Base-by-base conservation (phyloP, 257 asterid species). In the Mitragyna speciosa region DNA sequence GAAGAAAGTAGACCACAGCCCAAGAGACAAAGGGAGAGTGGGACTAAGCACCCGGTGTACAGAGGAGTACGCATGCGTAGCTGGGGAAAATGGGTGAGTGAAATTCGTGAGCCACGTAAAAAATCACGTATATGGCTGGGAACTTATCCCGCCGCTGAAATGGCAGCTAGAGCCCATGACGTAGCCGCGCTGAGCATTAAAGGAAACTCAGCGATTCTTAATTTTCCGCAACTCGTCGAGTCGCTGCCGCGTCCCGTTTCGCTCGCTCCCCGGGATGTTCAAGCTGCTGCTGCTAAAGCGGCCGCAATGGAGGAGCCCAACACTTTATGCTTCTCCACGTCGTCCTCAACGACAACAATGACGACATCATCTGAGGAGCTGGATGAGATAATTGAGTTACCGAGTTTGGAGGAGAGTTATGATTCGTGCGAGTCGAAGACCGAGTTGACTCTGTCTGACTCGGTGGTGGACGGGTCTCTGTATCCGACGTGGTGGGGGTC, bases 361-460 rank as follows among this genome's bases (percentile, higher is more conserved):
- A 72, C 76, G 30, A 52, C 85, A 5, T 80, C 79, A 54, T 80
- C 91, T 16, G 96, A 93, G 28, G 96, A 89, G 83, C 78, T 94
- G 82, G 96, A 87, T 15, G 90, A 94, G 92, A 88, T 94, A 2
- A 92, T 92, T 28, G 94, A 91, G 88, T 77, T 94, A n/a, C 98
- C 97, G 79, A 91, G 92, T 82, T 75, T 94, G 87, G 96, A 91
- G 56, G 94, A 86, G 78, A 76, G 82, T 51, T 85, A 78, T 47
- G 94, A 86, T 74, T 79, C 86, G 77, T 59, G 85, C 77, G 90
- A 81, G 86, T 75, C 86, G 0, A 70, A 79, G 15, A 75, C 80
- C 65, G 88, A 85, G 86, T 63, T 89, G 86, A 80, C 89, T 33
- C 87, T 82, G 80, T 83, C 77, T 56, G 92, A 89, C 88, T 82